These are phyloP conservation scores for Glycine latifolia DNA, from an alignment of 306 rosid genomes.

Conservation along the genomic window DNA sequence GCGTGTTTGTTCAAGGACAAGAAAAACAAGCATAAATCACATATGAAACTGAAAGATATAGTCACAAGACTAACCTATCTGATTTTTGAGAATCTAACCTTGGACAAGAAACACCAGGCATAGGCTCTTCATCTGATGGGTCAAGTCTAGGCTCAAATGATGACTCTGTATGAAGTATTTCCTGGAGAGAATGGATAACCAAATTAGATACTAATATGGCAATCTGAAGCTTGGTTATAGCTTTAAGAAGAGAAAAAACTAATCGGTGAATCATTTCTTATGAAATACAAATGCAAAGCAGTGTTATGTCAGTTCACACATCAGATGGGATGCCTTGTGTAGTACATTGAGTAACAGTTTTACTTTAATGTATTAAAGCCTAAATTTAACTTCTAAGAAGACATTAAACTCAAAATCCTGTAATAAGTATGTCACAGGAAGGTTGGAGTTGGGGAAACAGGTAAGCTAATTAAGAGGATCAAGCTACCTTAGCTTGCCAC, in stretches of 20 bases:
- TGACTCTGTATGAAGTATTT: constrained; percentile 31
- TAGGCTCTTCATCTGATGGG: constrained; percentile 40
- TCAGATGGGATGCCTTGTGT: constrained; percentile 13
- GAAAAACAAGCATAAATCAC: constrained; percentile 7
- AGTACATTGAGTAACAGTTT: background rate
- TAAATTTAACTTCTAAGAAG: background rate
- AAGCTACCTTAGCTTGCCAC: constrained; percentile 15
- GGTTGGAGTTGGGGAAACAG: background rate
- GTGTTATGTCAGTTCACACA: background rate
- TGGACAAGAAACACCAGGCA: constrained; percentile 21
- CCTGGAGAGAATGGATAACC: constrained; percentile 44
- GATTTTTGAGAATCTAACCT: constrained; percentile 50
- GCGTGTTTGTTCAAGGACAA: background rate
- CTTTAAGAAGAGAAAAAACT: background rate
- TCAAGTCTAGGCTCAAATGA: constrained; percentile 35
- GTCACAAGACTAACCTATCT: constrained; percentile 59
- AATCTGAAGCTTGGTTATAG: constrained; percentile 21
- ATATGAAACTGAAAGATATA: background rate
- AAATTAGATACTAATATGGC: constrained; percentile 4
- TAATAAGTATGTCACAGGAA: background rate
- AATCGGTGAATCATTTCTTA: constrained; percentile 18
- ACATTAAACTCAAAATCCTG: background rate
- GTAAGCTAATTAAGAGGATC: constrained; percentile 1
- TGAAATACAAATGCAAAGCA: constrained; percentile 7
- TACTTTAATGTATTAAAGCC: constrained; percentile 1